These are phyloP conservation scores for Marasmius sp. DNA, from an alignment of 1,284 basidiomycete genomes.

Conservation along the genomic window DNA sequence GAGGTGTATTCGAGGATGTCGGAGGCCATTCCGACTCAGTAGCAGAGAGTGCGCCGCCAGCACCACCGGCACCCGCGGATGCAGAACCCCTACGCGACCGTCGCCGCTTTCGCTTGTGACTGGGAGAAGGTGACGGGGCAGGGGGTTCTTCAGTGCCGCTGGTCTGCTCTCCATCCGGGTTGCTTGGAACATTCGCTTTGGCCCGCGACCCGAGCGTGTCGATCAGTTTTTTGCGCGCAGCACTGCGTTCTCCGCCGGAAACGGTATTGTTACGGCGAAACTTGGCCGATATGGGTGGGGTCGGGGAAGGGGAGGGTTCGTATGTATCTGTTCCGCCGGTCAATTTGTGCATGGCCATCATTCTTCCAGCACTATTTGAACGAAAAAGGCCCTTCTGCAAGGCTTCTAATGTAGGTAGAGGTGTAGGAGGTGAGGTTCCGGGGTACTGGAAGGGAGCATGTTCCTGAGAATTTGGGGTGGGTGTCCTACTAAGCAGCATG, in stretches of 20 bases:
- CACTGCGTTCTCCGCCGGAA: slow-evolving; percentile 71
- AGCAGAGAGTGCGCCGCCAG: slow-evolving; percentile 32
- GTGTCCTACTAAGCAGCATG: slow-evolving; percentile 50
- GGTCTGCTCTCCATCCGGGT: slow-evolving; percentile 59
- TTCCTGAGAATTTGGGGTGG: slow-evolving; percentile 48
- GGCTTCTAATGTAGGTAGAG: slow-evolving; percentile 71
- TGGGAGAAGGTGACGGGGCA: slow-evolving; percentile 36
- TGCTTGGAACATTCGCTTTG: slow-evolving; percentile 42
- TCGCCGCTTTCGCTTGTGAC: slow-evolving; percentile 55
- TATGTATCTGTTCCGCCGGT: slow-evolving; percentile 63
- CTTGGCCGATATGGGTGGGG: slow-evolving; percentile 47
- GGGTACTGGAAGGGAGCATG: slow-evolving; percentile 52
- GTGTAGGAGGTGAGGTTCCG: slow-evolving; percentile 63
- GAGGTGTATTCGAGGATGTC: slow-evolving; percentile 62
- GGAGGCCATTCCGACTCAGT: slow-evolving; percentile 67
- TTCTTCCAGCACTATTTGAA: slow-evolving; percentile 75
- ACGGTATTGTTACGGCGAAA: slow-evolving; percentile 76
- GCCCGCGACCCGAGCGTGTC: slow-evolving; percentile 57
- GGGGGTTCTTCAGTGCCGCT: slow-evolving; percentile 63
- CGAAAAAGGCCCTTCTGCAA: slow-evolving; percentile 70
- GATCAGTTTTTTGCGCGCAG: slow-evolving; percentile 65
- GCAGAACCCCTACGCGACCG: slow-evolving; percentile 59
- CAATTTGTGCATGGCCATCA: slow-evolving; percentile 74
- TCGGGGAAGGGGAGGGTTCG: slow-evolving; percentile 55
- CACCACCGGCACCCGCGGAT: slow-evolving; percentile 35